phyloP scores from a whole-genome alignment of 2,329 filamentous ascomycete genomes.

The Hirsutella minnesotensis region DNA sequence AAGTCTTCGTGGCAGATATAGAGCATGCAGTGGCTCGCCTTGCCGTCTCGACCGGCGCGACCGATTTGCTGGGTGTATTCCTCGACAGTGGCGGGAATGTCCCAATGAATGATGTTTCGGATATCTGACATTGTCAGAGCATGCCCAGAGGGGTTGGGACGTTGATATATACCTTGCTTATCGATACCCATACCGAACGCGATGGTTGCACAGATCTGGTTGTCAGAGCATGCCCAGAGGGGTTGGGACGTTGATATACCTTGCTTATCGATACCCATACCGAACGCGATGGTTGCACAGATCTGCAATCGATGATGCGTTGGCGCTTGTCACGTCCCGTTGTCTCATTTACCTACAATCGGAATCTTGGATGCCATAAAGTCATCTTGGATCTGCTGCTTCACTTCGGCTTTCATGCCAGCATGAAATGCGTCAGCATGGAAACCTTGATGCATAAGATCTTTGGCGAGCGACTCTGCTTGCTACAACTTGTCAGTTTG shows the following conservation, averaged over 20 bases:
- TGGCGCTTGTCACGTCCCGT: not conserved
- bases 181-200: conserved; percentile 51
- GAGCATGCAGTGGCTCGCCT: conserved; percentile 41
- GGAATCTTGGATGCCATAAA: conserved; percentile 34
- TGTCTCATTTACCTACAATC: conserved; percentile 11
- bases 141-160: not conserved
- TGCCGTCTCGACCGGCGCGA: conserved; percentile 41
- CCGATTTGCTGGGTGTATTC: conserved; percentile 48
- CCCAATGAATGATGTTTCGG: conserved; percentile 41
- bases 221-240: too few species aligned
- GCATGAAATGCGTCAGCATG: conserved; percentile 36
- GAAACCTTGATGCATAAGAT: conserved; percentile 24
- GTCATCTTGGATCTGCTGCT: conserved; percentile 34
- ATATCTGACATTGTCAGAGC: conserved; percentile 23
- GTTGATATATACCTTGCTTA: conserved; percentile 23
- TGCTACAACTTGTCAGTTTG: conserved; percentile 18
- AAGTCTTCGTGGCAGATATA: conserved; percentile 46
- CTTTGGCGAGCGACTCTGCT: conserved; percentile 28
- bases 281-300: conserved; percentile 43
- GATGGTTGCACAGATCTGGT: too few species aligned
- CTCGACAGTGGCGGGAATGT: conserved; percentile 38
- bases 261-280: conserved; percentile 52
- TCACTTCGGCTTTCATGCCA: conserved; percentile 32
- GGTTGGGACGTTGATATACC: too few species aligned
- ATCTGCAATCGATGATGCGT: not conserved